Evolutionary conservation across 176 grass and related monocot genomes (phyloP), one percentile per base, ranked within the genome.

Genomic region (Oryza glumipatula): DNA sequence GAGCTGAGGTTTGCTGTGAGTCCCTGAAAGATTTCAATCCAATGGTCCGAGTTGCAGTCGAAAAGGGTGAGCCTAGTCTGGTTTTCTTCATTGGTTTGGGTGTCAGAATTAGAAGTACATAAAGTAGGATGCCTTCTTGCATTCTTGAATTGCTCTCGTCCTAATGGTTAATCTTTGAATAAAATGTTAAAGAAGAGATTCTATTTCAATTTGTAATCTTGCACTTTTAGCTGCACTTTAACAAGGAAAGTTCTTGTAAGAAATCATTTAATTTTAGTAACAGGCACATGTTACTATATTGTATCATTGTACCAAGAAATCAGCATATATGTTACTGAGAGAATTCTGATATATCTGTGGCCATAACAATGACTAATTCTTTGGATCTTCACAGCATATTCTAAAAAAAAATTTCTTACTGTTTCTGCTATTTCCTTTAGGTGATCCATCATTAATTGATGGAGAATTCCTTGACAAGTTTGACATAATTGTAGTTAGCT

Each of bases 11-110:
- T 71, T 99, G 92, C 81, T 92, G 89, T 10, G 51, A 92, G 17
- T 92, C 90, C 49, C 85, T 99, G 19, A 92, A 86, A 85, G 94
- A 94, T 87, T 96, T 99, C 90, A 96, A 96, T 89, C 94, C 89
- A 63, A 99, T 99, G 96, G 96, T 96, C 68, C 68, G 71, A 79
- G 96, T 96, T 88, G 78, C 67, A 68, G 65, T 80, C 0, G 71
- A 88, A 91, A 92, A 93, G 80, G 97, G 97, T 99, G 46, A 76
- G 76, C 22, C 22, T 68, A 79, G 8, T 70, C 52, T 73, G 5
- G 61, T 60, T n/a, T 7, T 46, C 54, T 86, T 73, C 17, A 51
- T 76, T 83, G 24, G 16, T 82, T 91, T 86, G 1, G 4, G n/a
- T 66, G 48, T 79, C 7, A 22, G 28, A 39, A 16, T 58, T 3